phyloP scores from a whole-genome alignment of 1,284 basidiomycete genomes.

The Volvariella volvacea region DNA sequence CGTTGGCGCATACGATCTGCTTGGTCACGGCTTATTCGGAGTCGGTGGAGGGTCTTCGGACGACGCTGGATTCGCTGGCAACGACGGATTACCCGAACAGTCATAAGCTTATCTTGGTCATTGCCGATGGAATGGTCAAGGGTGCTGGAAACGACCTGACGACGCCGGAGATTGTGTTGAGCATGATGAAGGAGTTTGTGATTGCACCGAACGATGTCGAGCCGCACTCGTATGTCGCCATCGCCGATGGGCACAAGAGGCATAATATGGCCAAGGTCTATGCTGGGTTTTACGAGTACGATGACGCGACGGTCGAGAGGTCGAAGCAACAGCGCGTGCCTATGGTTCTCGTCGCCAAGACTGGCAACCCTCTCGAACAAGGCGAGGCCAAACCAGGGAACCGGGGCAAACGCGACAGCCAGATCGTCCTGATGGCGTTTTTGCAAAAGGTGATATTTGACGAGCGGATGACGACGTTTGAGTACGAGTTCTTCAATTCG shows the following conservation, averaged over 20 bases:
- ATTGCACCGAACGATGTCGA: conserved; percentile 85
- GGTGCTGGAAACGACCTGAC: conserved; percentile 84
- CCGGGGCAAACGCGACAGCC: conserved; percentile 96
- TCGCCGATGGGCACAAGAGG: conserved; percentile 97
- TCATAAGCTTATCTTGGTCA: conserved; percentile 94
- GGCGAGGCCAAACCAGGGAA: conserved; percentile 94
- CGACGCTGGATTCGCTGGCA: conserved; percentile 94
- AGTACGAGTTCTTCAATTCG: conserved; percentile 99
- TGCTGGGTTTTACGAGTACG: conserved; percentile 96
- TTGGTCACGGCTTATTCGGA: conserved; percentile 99
- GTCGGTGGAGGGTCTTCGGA: conserved; percentile 92
- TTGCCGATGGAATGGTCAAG: conserved; percentile 98
- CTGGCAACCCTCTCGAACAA: conserved; percentile 86
- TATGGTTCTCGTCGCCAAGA: conserved; percentile 91
- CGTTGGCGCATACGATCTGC: conserved; percentile 89
- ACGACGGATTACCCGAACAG: conserved; percentile 99
- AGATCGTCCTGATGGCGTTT: conserved; percentile 97
- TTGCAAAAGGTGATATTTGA: conserved; percentile 99
- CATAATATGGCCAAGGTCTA: conserved; percentile 99
- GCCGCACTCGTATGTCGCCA: conserved; percentile 94
- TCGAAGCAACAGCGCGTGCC: conserved; percentile 97
- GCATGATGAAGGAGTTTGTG: conserved; percentile 97
- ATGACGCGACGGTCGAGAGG: conserved; percentile 85
- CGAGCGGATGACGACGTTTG: conserved; percentile 98
- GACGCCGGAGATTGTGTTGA: conserved; percentile 91